Evolutionary conservation across 148 eudicot species (phyloP).

Genomic region (Simmondsia chinensis): DNA sequence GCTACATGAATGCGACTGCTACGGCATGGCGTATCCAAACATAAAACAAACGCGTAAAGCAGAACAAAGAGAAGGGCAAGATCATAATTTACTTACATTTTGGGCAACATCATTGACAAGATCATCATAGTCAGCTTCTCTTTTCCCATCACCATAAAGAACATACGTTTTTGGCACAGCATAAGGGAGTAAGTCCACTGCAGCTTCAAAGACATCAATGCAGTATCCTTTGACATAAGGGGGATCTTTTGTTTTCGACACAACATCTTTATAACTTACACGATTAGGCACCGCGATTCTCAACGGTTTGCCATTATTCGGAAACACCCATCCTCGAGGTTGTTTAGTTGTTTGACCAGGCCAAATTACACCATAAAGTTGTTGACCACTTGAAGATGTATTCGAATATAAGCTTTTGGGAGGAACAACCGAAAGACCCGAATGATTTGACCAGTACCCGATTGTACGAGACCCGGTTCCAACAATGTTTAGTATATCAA

Average conservation of each 20-base stretch:
- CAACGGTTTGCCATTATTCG: conserved; percentile 74
- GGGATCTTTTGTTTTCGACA: conserved; percentile 41
- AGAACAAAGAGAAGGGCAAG: too few species aligned
- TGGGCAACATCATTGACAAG: conserved; percentile 52
- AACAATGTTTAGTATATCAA: conserved; percentile 57
- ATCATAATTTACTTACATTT: conserved; percentile 70
- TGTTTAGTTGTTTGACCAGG: conserved; percentile 56
- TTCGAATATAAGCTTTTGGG: conserved; percentile 56
- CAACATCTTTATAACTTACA: conserved; percentile 48
- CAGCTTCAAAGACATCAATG: conserved; percentile 93
- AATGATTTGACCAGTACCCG: conserved; percentile 81
- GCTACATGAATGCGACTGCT: too few species aligned
- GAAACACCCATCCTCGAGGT: conserved; percentile 95
- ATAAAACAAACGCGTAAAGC: too few species aligned
- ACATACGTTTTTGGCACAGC: conserved; percentile 63
- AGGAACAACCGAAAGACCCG: conserved; percentile 58
- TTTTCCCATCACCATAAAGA: conserved; percentile 56
- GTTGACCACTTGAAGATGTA: conserved; percentile 28
- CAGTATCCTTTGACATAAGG: conserved; percentile 73
- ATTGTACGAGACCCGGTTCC: conserved; percentile 57
- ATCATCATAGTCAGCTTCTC: conserved; percentile 46
- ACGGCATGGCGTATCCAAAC: too few species aligned
- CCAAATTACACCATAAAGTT: conserved; percentile 63
- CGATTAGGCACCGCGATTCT: conserved; percentile 71
- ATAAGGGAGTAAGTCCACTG: conserved; percentile 65